Conservation (phyloP, 805 yeast genomes). For the Myxozyma melibiosi region DNA sequence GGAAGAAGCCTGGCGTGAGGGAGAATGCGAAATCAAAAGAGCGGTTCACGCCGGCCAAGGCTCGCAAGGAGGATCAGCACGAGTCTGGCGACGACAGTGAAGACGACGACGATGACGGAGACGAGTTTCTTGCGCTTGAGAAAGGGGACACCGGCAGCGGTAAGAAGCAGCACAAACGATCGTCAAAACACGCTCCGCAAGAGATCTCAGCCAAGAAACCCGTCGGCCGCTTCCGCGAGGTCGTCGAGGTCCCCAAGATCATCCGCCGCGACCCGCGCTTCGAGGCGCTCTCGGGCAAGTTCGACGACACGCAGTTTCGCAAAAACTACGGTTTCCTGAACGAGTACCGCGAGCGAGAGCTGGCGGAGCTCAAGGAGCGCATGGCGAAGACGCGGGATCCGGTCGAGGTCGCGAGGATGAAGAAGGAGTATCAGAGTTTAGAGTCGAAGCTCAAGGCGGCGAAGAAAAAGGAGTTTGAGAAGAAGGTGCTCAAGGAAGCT, state of each 20-base stretch:
- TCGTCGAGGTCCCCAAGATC: slow-evolving; percentile 50
- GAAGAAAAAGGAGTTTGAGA: slow-evolving; percentile 73
- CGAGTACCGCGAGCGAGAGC: slow-evolving; percentile 77
- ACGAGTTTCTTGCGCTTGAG: no score
- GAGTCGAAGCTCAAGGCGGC: slow-evolving; percentile 63
- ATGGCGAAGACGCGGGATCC: slow-evolving; percentile 51
- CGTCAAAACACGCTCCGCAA: slow-evolving; percentile 81
- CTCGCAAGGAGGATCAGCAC: neutral
- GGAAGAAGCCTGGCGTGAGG: no score
- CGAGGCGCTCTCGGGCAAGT: slow-evolving; percentile 85
- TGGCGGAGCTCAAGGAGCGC: slow-evolving; percentile 47
- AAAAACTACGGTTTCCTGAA: slow-evolving; percentile 83
- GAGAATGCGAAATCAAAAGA: no score
- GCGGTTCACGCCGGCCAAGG: no score
- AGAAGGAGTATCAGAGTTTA: slow-evolving; percentile 42
- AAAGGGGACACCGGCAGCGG: no score
- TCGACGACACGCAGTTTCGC: slow-evolving; percentile 67
- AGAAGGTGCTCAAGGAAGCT: slow-evolving; percentile 62
- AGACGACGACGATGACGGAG: neutral
- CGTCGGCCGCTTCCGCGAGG: slow-evolving; percentile 68
- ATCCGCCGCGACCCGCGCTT: slow-evolving; percentile 75
- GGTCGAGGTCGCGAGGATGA: slow-evolving; percentile 44
- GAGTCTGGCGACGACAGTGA: neutral
- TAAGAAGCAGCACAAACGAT: slow-evolving; percentile 11
- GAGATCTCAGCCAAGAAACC: slow-evolving; percentile 75